These are phyloP conservation scores for Colletotrichum higginsianum DNA, from an alignment of 2,329 filamentous ascomycete species.

Conservation along the genomic window DNA sequence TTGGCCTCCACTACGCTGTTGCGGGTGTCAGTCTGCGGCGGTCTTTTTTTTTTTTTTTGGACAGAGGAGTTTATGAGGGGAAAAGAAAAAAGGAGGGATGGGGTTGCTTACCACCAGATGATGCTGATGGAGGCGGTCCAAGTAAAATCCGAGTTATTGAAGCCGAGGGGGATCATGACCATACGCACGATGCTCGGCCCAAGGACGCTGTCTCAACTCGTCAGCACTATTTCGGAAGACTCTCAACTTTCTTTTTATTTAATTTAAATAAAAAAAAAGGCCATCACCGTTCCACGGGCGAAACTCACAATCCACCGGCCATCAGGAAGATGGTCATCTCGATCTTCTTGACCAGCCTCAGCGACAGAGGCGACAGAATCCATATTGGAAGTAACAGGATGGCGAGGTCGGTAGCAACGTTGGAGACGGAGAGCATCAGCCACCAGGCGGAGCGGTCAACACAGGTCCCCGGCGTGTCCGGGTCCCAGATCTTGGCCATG, in stretches of 20 bases:
- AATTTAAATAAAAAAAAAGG: no score
- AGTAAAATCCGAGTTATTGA: conserved; percentile 34
- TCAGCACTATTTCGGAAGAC: not conserved
- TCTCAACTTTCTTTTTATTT: not conserved
- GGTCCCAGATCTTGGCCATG: conserved; percentile 36
- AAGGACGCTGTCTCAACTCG: conserved; percentile 24
- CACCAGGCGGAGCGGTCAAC: conserved; percentile 40
- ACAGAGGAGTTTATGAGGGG: no score
- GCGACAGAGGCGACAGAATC: conserved; percentile 29
- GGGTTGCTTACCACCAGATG: conserved; percentile 35
- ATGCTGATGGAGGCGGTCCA: conserved; percentile 41
- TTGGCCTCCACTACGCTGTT: conserved; percentile 39
- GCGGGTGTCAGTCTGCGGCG: not conserved
- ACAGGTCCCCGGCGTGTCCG: conserved; percentile 21
- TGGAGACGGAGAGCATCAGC: conserved; percentile 38
- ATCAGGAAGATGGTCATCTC: conserved; percentile 40
- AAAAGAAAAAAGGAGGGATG: no score
- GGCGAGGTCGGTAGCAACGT: conserved; percentile 43
- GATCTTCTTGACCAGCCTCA: conserved; percentile 38
- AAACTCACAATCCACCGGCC: conserved; percentile 40
- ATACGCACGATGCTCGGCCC: conserved; percentile 39
- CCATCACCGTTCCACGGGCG: no score
- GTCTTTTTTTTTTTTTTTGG: no score
- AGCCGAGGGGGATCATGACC: conserved; percentile 37
- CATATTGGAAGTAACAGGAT: conserved; percentile 42